Base-by-base conservation (phyloP, 805 yeast genomes). In the Priceomyces melissophilus region DNA sequence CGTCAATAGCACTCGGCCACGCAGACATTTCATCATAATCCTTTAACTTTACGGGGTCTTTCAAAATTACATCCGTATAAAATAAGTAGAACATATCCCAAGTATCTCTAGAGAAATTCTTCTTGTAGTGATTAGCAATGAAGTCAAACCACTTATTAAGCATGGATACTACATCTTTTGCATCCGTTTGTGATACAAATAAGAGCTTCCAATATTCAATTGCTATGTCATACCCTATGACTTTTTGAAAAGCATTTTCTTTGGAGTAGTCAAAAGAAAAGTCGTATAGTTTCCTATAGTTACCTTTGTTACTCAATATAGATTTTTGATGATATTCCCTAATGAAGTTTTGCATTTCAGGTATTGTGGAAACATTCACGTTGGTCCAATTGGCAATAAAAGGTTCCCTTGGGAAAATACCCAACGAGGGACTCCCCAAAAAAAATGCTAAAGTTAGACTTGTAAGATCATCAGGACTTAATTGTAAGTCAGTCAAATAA, bases 1-100 rank as follows among this genome's bases (percentile, higher is more conserved):
- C 87, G 58, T 91, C 99, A 48, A 91, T 79, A 12, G 87, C 67
- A 40, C 86, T 78, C 4, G 98, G 99, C 98, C 98, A 91, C 1
- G 96, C 86, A 16, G 84, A 89, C 50, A 77, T 75, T 48, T 84
- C 93, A 51, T 84, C 90, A 60, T 89, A 90, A 2, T 61, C 63
- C 11, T 63, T 61, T 4, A 91, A 65, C 1, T 54, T 46, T 2
- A 17, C 45, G 0, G 84, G 78, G 44, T 87, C 85, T 2, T 57
- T 46, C 2, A 43, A 34, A 1, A 77, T 61, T 44, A 71, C 71
- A 44, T 76, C 76, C 40, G 66, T 61, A 41, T 83, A 61, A 53
- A 89, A 87, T 41, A 81, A 79, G 40, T 73, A 73, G 41, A 85
- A 66, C 97, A 90, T 89, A 45, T 77, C 73, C 97, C 97, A 91